Evolutionary conservation across 1,284 basidiomycete genomes (phyloP).

Genomic region (Pholiota adiposa): DNA sequence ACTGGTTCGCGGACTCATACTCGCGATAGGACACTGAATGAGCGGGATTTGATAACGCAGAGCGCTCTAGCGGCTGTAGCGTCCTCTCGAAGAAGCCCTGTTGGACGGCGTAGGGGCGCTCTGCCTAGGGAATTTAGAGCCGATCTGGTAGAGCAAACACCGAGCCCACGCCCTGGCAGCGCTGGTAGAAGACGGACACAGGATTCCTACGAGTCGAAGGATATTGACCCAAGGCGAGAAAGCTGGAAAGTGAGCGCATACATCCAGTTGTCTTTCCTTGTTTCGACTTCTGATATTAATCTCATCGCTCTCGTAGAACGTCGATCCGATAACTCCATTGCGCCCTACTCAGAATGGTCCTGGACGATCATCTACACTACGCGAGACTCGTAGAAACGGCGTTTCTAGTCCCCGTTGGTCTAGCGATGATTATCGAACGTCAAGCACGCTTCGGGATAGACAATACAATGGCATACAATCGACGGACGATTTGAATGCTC

Average conservation of each 20-base stretch:
- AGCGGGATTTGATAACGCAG: slow-evolving; percentile 41
- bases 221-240: slow-evolving; percentile 5
- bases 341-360: slow-evolving; percentile 22
- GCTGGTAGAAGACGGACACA: slow-evolving; percentile 3
- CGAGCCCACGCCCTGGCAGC: slow-evolving; percentile 16
- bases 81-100: slow-evolving; percentile 47
- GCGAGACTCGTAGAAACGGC: slow-evolving; percentile 25
- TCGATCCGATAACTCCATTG: slow-evolving; percentile 33
- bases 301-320: slow-evolving; percentile 10
- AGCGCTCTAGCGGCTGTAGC: slow-evolving; percentile 67
- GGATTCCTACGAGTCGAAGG: slow-evolving; percentile 12
- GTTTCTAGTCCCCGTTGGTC: slow-evolving; percentile 32
- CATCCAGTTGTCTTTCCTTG: slow-evolving; percentile 14
- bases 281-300: slow-evolving; percentile 6
- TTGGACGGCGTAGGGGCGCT: slow-evolving; percentile 46
- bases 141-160: slow-evolving; percentile 33
- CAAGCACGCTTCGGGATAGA: slow-evolving; percentile 39
- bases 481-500: slow-evolving; percentile 10
- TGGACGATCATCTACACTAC: slow-evolving; percentile 33
- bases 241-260: slow-evolving; percentile 26
- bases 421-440: slow-evolving; percentile 45
- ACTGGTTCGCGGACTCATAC: slow-evolving; percentile 26
- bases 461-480: slow-evolving; percentile 1
- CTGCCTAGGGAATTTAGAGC: slow-evolving; percentile 66
- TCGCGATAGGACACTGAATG: slow-evolving; percentile 28